phyloP scores from a whole-genome alignment of 2,329 filamentous ascomycete genomes.

The Neoscytalidium dimidiatum region DNA sequence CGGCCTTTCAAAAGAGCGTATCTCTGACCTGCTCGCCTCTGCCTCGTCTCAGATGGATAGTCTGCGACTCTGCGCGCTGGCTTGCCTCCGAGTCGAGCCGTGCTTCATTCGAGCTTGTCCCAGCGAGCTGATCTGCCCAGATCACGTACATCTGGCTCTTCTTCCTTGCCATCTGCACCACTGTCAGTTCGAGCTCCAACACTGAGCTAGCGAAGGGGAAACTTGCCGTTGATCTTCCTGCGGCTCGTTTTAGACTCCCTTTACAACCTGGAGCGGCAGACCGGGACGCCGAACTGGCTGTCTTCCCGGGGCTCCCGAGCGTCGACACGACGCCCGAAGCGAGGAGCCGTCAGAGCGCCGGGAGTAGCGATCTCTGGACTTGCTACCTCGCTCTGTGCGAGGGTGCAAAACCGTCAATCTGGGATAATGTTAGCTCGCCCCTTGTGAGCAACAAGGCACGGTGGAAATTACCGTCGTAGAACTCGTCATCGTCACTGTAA shows the following conservation, averaged over 20 bases:
- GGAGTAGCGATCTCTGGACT: constrained; percentile 60
- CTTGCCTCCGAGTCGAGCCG: constrained; percentile 15
- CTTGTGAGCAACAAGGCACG: too few species aligned
- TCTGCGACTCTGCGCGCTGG: constrained; percentile 6
- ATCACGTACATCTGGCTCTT: constrained; percentile 20
- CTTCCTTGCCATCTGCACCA: constrained; percentile 1
- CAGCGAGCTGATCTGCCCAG: constrained; percentile 18
- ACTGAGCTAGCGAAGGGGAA: neutral
- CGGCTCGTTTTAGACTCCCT: constrained; percentile 28
- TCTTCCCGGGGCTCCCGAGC: constrained; percentile 35
- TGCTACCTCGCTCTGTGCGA: constrained; percentile 84
- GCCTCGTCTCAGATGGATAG: constrained; percentile 12
- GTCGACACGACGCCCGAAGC: constrained; percentile 39
- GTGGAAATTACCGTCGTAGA: constrained; percentile 67
- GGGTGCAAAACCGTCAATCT: constrained; percentile 91
- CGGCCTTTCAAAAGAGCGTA: constrained; percentile 13
- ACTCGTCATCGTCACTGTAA: constrained; percentile 76
- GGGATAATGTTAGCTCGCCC: constrained; percentile 20
- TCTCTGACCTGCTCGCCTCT: constrained; percentile 17
- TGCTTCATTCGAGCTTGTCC: constrained; percentile 5
- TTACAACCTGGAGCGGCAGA: constrained; percentile 44
- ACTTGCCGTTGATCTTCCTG: constrained; percentile 17
- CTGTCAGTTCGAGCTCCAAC: neutral
- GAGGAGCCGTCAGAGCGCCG: constrained; percentile 59
- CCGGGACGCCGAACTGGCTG: constrained; percentile 27